A percentile compares a stretch with the other conserved stretches of the same genome.
Conservation (phyloP, 2,329 filamentous ascomycete species). For the Aspergillus vadensis region DNA sequence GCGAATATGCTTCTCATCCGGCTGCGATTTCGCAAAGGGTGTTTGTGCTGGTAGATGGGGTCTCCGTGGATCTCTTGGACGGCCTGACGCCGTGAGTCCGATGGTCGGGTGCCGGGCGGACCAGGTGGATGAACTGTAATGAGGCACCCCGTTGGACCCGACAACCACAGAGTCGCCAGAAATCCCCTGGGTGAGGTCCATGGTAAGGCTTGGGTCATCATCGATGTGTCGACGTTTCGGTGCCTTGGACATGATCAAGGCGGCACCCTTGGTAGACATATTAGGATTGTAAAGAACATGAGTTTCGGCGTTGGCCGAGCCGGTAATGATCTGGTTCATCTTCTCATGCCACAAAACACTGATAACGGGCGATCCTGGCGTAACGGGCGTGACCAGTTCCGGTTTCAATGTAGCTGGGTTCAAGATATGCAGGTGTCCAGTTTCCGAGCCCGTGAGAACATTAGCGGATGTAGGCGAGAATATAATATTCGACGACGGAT, state of each 20-base stretch:
- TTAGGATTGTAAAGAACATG: slow-evolving; percentile 88
- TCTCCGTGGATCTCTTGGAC: slow-evolving; percentile 74
- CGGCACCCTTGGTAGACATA: slow-evolving; percentile 78
- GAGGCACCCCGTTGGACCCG: slow-evolving; percentile 69
- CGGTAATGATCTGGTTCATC: slow-evolving; percentile 93
- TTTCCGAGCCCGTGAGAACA: slow-evolving; percentile 84
- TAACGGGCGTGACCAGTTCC: slow-evolving; percentile 86
- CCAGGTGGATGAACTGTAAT: slow-evolving; percentile 68
- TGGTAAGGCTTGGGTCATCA: slow-evolving; percentile 84
- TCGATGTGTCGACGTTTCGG: slow-evolving; percentile 95
- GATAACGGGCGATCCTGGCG: slow-evolving; percentile 78
- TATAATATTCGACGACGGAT: slow-evolving; percentile 80
- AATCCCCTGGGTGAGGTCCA: slow-evolving; percentile 77
- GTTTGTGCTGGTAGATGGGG: slow-evolving; percentile 84
- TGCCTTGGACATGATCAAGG: slow-evolving; percentile 86
- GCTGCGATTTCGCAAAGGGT: slow-evolving; percentile 86
- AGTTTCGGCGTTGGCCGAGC: slow-evolving; percentile 85
- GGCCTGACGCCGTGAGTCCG: slow-evolving; percentile 76
- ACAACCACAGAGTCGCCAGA: slow-evolving; percentile 80
- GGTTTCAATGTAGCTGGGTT: slow-evolving; percentile 87
- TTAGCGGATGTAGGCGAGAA: slow-evolving; percentile 83
- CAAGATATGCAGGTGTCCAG: slow-evolving; percentile 85
- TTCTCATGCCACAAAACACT: slow-evolving; percentile 89
- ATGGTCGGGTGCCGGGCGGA: slow-evolving; percentile 66
- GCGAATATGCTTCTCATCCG: slow-evolving; percentile 85